phyloP scores from a whole-genome alignment of 2,329 filamentous ascomycete genomes.

The Exophiala lecanii-corni region DNA sequence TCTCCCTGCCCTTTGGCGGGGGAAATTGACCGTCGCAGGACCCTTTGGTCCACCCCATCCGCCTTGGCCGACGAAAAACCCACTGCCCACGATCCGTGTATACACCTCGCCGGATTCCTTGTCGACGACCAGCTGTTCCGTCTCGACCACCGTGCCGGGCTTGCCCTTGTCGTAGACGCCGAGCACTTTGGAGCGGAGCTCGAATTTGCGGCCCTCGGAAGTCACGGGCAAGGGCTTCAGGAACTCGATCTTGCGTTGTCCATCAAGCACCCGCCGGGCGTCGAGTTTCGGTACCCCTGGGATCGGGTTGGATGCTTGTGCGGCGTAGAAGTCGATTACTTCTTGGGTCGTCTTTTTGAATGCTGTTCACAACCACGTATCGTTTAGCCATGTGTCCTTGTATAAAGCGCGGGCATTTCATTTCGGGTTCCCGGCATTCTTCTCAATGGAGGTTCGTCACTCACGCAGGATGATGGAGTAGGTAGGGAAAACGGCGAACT shows the following conservation, averaged over 20 bases:
- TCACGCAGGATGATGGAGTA: slow-evolving; percentile 75
- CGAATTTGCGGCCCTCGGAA: slow-evolving; percentile 68
- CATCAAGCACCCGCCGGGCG: slow-evolving; percentile 69
- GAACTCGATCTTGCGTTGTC: slow-evolving; percentile 75
- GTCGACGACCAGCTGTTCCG: slow-evolving; percentile 72
- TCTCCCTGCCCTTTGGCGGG: slow-evolving; percentile 60
- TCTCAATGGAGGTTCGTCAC: no score
- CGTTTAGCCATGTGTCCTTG: background rate
- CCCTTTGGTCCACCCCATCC: slow-evolving; percentile 88
- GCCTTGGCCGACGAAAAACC: slow-evolving; percentile 77
- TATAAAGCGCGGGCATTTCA: no score
- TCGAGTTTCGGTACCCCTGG: slow-evolving; percentile 75
- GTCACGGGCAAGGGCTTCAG: slow-evolving; percentile 69
- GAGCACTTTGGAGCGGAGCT: slow-evolving; percentile 70
- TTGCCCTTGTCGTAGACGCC: slow-evolving; percentile 90
- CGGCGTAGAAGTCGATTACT: slow-evolving; percentile 78
- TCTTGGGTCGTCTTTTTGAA: slow-evolving; percentile 76
- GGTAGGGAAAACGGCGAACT: slow-evolving; percentile 84
- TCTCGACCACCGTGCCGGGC: slow-evolving; percentile 74
- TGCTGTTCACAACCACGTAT: slow-evolving; percentile 42
- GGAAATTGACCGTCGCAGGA: slow-evolving; percentile 71
- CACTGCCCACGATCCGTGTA: slow-evolving; percentile 61
- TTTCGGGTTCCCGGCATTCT: no score
- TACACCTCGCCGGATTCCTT: slow-evolving; percentile 65
- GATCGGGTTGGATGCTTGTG: slow-evolving; percentile 62